Conservation (phyloP, 2,329 filamentous ascomycete species). For the Zymoseptoria tritici region DNA sequence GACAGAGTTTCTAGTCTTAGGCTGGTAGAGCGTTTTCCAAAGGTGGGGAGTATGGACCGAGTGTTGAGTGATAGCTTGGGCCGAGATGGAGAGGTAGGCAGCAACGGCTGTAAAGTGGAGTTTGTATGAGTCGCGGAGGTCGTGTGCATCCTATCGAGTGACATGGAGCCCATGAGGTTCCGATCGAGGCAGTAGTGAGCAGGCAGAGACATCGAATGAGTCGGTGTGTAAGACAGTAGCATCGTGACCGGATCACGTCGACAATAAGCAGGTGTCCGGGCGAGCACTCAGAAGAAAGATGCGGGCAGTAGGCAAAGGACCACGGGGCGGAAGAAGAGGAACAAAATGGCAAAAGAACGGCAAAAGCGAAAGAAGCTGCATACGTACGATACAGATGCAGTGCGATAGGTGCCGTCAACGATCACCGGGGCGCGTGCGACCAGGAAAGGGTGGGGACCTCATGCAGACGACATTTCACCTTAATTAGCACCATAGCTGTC, state of each 20-base stretch:
- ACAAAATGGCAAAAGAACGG: neutral
- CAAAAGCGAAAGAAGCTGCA: neutral
- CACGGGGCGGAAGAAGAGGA: neutral
- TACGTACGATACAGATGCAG: neutral
- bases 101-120: conserved; percentile 13
- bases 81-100: conserved; percentile 31
- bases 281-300: neutral
- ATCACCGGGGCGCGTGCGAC: neutral
- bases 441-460: neutral
- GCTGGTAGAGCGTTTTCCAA: conserved; percentile 48
- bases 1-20: conserved; percentile 48
- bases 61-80: conserved; percentile 58
- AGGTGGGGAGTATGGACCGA: conserved; percentile 36
- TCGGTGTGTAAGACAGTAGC: conserved; percentile 15
- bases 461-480: neutral
- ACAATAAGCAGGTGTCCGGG: neutral
- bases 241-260: conserved; percentile 10
- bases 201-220: conserved; percentile 20
- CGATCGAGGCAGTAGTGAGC: conserved; percentile 22
- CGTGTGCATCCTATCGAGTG: conserved; percentile 36
- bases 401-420: neutral
- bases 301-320: neutral
- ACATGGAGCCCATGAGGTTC: conserved; percentile 31
- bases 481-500: neutral
- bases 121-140: conserved; percentile 24